Base-by-base conservation (phyloP, 257 asterid genomes). In the Solanum pennellii region DNA sequence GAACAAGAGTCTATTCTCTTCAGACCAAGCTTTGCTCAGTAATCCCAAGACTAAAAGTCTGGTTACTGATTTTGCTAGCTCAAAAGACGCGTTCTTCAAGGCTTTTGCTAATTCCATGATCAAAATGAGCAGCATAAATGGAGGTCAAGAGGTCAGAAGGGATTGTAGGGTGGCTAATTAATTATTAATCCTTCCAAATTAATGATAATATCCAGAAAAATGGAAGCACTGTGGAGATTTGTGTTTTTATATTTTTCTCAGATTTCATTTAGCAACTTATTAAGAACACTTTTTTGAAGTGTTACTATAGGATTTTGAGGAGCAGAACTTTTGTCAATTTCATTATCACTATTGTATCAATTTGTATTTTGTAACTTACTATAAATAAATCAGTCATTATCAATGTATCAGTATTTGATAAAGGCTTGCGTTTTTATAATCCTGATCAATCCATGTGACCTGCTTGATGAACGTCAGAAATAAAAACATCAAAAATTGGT, bases 41-140 rank as follows among this genome's bases (percentile, higher is more conserved):
- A 66, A 74, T 73, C 93, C 97, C 11, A 88, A 86, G 62, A 92
- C 98, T 0, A 94, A 91, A 73, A 12, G 6, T 31, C 86, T 94
- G 90, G 96, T 96, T 33, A 88, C 88, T 13, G 89, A 92, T 71
- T 95, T 89, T 56, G 98, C 98, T 9, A 93, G 86, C 84, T 95
- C 98, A 5, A 91, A 90, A 90, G 88, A 87, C 25, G 92, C 93
- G 14, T 96, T 96, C 86, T 91, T 93, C 75, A 82, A 90, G 8
- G 97, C 95, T 5, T 96, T 96, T 89, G 91, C 89, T 5, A 90
- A 91, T 33, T 95, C 99, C 41, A 93, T 96, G 95, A 94, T 93
- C 92, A 96, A 95, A 92, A 91, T 96, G 98, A 95, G 98, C 91
- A 95, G 98, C 93, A 88, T 95, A 27, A 93, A 92, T 76, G 96